phyloP scores from a whole-genome alignment of 1,284 basidiomycete genomes.

The Marasmius tenuissimus region DNA sequence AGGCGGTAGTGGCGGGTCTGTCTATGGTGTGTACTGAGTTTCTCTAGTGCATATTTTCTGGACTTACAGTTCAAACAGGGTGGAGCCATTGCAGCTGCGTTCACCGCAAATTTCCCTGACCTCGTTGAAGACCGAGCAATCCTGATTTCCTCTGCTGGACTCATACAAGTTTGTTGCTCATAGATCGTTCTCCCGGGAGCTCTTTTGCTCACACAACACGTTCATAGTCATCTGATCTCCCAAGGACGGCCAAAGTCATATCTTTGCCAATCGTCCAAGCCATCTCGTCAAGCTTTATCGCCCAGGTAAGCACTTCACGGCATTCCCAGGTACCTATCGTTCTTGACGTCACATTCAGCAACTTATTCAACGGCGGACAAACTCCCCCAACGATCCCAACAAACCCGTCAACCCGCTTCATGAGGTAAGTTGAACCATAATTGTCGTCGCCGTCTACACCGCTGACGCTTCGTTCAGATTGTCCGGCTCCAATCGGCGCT shows the following conservation, averaged over 20 bases:
- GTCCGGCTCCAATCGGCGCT: conserved; percentile 73
- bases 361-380: conserved; percentile 50
- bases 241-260: conserved; percentile 70
- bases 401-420: conserved; percentile 26
- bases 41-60: neutral
- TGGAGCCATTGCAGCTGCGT: conserved; percentile 69
- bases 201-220: conserved; percentile 33
- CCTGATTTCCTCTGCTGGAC: conserved; percentile 65
- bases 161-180: conserved; percentile 53
- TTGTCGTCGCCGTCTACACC: neutral
- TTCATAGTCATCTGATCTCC: conserved; percentile 61
- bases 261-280: conserved; percentile 68
- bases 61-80: conserved; percentile 43
- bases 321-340: neutral
- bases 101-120: conserved; percentile 67
- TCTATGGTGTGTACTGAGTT: conserved; percentile 59
- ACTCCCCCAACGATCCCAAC: conserved; percentile 19
- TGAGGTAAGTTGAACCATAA: conserved; percentile 25
- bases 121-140: conserved; percentile 63
- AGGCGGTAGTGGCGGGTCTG: conserved; percentile 62
- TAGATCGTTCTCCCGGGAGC: neutral
- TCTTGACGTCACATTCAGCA: conserved; percentile 27
- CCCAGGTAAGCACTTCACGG: conserved; percentile 44
- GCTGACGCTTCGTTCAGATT: conserved; percentile 36
- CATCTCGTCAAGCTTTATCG: conserved; percentile 57